Evolutionary conservation across 176 grass and related monocot species (phyloP), one percentile per base, ranked within the genome.

Genomic region (maize (Zea mays)): DNA sequence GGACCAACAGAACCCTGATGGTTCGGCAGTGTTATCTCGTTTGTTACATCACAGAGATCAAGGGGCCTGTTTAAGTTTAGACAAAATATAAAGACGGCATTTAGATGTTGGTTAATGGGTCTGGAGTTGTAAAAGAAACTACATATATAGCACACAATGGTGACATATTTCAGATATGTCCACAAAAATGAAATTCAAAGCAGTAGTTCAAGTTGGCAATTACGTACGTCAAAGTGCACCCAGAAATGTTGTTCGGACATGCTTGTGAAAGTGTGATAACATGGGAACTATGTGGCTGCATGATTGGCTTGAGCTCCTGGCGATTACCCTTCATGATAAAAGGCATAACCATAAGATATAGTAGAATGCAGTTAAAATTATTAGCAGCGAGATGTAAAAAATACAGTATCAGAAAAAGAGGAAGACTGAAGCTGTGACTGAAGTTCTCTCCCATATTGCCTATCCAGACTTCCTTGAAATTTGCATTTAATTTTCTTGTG

Each of bases 41-140:
- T 91, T 76, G 71, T 67, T 77, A 57, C 78, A 73, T 98, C 91
- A 82, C 91, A 92, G 50, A 98, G 81, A 94, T 98, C 95, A 90
- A 98, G 89, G 73, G 95, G 95, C 89, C 95, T 98, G 85, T 88
- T 73, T 19, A 13, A 72, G 57, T 80, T 79, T 75, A 86, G 48
- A 82, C 56, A 83, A 66, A 80, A 35, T 15, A 84, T 51, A 50
- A 77, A 34, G 16, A 36, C 52, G 15, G 55, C 1, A 11, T 39
- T 40, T 44, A 78, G 47, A 75, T 74, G 66, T 35, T 80, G 54
- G 6, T 38, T 45, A 51, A 75, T 48, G 40, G 16, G 10, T 19
- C 36, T 20, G 1, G 47, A 55, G 19, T 62, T 72, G 78, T n/a
- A 38, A 63, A 7, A 86, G 45, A 58, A 75, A 75, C 19, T 57